A percentile compares a stretch with the other conserved stretches of the same genome.
These are phyloP conservation scores for Chytridium lagenaria DNA, from an alignment of 371 early-diverging fungal genomes.

Conservation along the genomic window DNA sequence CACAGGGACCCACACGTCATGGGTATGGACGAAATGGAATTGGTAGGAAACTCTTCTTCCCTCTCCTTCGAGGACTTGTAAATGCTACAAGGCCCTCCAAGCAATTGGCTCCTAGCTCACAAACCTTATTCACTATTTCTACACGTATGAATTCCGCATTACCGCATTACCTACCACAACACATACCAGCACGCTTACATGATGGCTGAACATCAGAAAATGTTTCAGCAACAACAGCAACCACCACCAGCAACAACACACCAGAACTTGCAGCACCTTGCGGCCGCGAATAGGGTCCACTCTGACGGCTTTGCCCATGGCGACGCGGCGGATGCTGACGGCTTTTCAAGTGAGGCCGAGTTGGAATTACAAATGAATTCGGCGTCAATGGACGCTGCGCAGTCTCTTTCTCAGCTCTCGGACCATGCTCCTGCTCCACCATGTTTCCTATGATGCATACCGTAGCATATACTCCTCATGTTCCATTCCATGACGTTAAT, in stretches of 20 bases:
- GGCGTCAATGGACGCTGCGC: slow-evolving; percentile 3
- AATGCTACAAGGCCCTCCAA: too few relatives aligned
- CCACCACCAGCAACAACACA: too few relatives aligned
- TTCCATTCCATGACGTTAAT: neutral
- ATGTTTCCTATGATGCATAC: neutral
- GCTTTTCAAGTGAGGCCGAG: neutral
- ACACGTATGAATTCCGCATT: too few relatives aligned
- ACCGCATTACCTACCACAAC: neutral
- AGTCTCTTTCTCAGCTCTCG: neutral
- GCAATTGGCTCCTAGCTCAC: too few relatives aligned
- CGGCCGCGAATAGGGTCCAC: neutral
- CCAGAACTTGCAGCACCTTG: neutral
- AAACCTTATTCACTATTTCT: too few relatives aligned
- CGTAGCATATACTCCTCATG: neutral
- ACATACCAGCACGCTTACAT: slow-evolving; percentile 1
- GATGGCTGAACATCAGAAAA: neutral
- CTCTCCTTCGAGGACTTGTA: neutral
- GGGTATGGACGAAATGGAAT: slow-evolving; percentile 9
- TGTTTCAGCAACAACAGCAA: neutral
- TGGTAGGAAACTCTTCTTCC: slow-evolving; percentile 5
- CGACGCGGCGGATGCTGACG: neutral
- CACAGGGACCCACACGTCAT: neutral
- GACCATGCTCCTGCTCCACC: neutral
- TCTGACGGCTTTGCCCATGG: neutral
- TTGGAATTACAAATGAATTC: neutral